Evolutionary conservation across 2,329 filamentous ascomycete genomes (phyloP).

Genomic region (Fusarium phyllophilum): DNA sequence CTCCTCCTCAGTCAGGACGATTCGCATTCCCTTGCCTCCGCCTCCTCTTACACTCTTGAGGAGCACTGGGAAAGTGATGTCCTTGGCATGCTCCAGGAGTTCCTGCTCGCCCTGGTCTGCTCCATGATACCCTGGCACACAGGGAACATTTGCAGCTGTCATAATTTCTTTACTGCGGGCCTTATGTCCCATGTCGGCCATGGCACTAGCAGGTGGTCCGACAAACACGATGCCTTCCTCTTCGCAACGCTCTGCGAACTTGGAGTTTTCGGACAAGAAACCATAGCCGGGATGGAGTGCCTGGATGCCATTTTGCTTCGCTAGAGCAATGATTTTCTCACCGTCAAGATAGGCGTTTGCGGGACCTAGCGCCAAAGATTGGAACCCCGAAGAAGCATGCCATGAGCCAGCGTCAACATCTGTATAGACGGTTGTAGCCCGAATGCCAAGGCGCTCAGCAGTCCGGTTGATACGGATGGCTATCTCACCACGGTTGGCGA

Average conservation of each 20-base stretch:
- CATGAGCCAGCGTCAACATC: conserved; percentile 88
- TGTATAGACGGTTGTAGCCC: conserved; percentile 94
- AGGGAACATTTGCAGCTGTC: conserved; percentile 92
- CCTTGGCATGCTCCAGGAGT: conserved; percentile 74
- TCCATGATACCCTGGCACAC: conserved; percentile 96
- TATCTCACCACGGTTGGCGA: conserved; percentile 97
- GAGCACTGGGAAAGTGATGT: conserved; percentile 75
- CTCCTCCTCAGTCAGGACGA: conserved; percentile 74
- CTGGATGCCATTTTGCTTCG: conserved; percentile 85
- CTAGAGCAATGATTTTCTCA: conserved; percentile 88
- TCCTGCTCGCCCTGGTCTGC: conserved; percentile 75
- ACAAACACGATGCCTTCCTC: conserved; percentile 94
- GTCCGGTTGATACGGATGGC: conserved; percentile 92
- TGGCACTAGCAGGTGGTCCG: conserved; percentile 84
- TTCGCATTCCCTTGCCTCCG: conserved; percentile 86
- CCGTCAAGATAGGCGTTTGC: conserved; percentile 92
- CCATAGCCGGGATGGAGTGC: conserved; percentile 97
- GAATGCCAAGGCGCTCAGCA: conserved; percentile 87
- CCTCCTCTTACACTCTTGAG: conserved; percentile 84
- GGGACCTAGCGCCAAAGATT: conserved; percentile 84
- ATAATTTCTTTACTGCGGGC: conserved; percentile 96
- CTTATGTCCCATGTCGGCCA: conserved; percentile 93
- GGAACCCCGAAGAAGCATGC: conserved; percentile 86
- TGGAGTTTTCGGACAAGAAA: conserved; percentile 92
- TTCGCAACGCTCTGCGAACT: conserved; percentile 87